These are phyloP conservation scores for Lavandula angustifolia DNA, from an alignment of 257 asterid species.

Conservation along the genomic window DNA sequence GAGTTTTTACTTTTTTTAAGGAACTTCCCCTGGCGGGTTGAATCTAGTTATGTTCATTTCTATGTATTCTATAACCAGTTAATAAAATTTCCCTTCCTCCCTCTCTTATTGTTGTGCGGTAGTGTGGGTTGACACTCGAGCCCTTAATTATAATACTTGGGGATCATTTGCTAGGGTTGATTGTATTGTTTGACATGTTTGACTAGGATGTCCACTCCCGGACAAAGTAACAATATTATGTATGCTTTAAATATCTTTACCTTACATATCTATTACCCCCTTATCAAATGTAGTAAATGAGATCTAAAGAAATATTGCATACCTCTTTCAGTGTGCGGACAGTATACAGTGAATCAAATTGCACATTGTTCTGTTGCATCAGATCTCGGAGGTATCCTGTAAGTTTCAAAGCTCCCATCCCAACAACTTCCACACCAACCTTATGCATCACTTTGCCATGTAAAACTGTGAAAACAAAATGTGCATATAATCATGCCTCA, in stretches of 20 bases:
- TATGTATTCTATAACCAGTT: neutral
- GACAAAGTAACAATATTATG: too few relatives aligned
- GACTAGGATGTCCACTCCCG: too few relatives aligned
- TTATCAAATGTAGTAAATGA: too few relatives aligned
- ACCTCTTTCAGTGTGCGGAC: constrained; percentile 96
- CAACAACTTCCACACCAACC: constrained; percentile 83
- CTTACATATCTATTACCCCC: too few relatives aligned
- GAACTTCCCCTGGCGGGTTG: too few relatives aligned
- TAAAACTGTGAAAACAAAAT: constrained; percentile 53
- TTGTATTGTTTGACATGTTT: too few relatives aligned
- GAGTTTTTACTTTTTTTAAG: too few relatives aligned
- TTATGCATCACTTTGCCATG: constrained; percentile 82
- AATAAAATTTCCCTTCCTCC: neutral
- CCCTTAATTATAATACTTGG: neutral
- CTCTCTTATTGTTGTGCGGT: neutral
- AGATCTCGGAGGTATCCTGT: constrained; percentile 85
- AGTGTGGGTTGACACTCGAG: neutral
- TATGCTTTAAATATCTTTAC: too few relatives aligned
- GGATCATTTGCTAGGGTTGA: too few relatives aligned
- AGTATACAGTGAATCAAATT: constrained; percentile 79
- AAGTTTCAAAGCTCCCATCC: constrained; percentile 92
- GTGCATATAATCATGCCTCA: constrained; percentile 2
- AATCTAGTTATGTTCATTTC: neutral
- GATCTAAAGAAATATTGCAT: neutral
- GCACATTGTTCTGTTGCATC: constrained; percentile 78